phyloP scores from a whole-genome alignment of 2,329 filamentous ascomycete genomes.

The Ophiostoma ips region DNA sequence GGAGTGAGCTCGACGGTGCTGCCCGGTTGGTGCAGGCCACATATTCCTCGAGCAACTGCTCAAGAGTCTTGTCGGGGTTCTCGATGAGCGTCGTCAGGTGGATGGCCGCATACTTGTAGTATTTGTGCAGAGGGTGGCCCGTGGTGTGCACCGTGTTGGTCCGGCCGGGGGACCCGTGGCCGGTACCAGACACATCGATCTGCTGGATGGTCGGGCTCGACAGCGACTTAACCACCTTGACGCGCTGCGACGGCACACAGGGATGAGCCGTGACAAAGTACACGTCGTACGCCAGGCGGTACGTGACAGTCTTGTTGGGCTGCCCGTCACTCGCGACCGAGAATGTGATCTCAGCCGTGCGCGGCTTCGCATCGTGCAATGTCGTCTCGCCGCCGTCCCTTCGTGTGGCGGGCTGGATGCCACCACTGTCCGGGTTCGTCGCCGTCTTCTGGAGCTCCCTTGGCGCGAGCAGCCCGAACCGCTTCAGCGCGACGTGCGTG shows the following conservation, averaged over 20 bases:
- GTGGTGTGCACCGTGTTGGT: constrained; percentile 30
- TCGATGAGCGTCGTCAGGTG: constrained; percentile 43
- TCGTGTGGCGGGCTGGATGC: background rate
- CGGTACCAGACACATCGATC: constrained; percentile 31
- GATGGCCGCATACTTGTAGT: constrained; percentile 44
- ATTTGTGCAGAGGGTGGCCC: constrained; percentile 50
- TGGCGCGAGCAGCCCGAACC: constrained; percentile 33
- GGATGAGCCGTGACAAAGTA: constrained; percentile 54
- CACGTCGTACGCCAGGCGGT: constrained; percentile 41
- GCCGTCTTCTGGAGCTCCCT: constrained; percentile 28
- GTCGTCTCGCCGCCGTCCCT: constrained; percentile 13
- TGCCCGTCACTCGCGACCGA: constrained; percentile 26
- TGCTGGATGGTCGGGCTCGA: constrained; percentile 46
- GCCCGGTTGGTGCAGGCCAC: constrained; percentile 19
- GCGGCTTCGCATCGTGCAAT: constrained; percentile 21
- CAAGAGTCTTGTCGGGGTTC: constrained; percentile 30
- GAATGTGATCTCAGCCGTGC: constrained; percentile 29
- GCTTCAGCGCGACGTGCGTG: constrained; percentile 34
- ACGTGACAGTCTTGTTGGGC: constrained; percentile 27
- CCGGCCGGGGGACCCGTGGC: constrained; percentile 24
- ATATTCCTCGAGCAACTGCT: constrained; percentile 30
- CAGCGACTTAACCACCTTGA: constrained; percentile 44
- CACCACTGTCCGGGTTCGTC: constrained; percentile 3
- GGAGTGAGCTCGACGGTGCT: constrained; percentile 17
- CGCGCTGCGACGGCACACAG: constrained; percentile 42